Percentiles rank a stretch among this genome's conserved stretches.
Conservation (phyloP, 768 basidiomycete genomes). For the Pisolithus tinctorius region DNA sequence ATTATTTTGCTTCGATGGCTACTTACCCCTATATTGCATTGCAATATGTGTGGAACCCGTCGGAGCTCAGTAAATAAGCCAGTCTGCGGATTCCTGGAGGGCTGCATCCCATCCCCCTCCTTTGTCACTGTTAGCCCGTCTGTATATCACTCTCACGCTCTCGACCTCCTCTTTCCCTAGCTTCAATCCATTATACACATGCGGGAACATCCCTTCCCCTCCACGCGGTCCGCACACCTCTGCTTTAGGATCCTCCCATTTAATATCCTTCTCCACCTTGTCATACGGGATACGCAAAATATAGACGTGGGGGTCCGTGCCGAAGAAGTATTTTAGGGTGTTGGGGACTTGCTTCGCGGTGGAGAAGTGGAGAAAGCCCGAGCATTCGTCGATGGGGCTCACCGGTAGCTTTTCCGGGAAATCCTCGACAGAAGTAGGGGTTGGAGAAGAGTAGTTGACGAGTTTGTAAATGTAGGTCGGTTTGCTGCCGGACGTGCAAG, state of each 20-base stretch:
- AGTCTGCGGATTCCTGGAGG: constrained; percentile 17
- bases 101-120: constrained; percentile 28
- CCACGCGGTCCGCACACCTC: constrained; percentile 36
- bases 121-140: background rate
- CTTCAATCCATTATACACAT: constrained; percentile 41
- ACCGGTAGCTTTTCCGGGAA: constrained; percentile 44
- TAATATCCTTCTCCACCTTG: constrained; percentile 32
- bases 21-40: too few species aligned
- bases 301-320: constrained; percentile 30
- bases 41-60: background rate
- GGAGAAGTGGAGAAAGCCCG: constrained; percentile 51
- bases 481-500: background rate
- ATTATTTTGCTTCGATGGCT: too few species aligned
- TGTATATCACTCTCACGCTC: constrained; percentile 27
- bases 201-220: constrained; percentile 45
- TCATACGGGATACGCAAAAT: constrained; percentile 40
- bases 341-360: constrained; percentile 42
- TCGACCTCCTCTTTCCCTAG: constrained; percentile 43
- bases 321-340: constrained; percentile 43
- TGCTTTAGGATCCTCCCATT: constrained; percentile 44
- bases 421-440: constrained; percentile 22
- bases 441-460: constrained; percentile 36
- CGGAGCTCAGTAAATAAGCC: constrained; percentile 29
- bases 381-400: constrained; percentile 39
- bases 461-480: constrained; percentile 62